Evolutionary conservation across 2,329 filamentous ascomycete genomes (phyloP).

Genomic region (Epichloe festucae): DNA sequence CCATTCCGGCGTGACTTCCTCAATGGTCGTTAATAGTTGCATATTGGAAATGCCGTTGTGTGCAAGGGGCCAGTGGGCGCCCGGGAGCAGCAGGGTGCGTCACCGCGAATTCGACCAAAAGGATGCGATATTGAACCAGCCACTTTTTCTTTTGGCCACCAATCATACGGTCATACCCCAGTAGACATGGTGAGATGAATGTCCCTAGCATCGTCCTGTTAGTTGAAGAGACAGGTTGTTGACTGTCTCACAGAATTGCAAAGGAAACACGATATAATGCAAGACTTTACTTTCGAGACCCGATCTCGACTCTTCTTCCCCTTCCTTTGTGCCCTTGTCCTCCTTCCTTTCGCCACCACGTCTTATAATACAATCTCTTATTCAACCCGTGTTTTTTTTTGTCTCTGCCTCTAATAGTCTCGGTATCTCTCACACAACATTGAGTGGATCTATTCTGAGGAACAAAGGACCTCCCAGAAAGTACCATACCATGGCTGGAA

Average conservation of each 20-base stretch:
- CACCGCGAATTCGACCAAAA: neutral
- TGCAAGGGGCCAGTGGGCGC: neutral
- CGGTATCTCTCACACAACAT: too few relatives aligned
- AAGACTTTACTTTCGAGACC: neutral
- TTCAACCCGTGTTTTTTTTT: too few relatives aligned
- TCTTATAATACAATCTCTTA: neutral
- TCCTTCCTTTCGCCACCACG: neutral
- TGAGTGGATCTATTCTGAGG: too few relatives aligned
- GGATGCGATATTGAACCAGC: neutral
- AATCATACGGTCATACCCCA: neutral
- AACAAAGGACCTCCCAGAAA: neutral
- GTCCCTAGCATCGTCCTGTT: neutral
- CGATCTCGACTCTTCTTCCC: neutral
- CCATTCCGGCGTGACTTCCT: neutral
- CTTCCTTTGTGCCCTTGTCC: neutral
- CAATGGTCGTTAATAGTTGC: neutral
- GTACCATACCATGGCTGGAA: slow-evolving; percentile 2
- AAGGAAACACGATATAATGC: neutral
- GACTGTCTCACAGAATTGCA: neutral
- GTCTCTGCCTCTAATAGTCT: too few relatives aligned
- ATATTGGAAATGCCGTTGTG: neutral
- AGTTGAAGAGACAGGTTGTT: neutral
- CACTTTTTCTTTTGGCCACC: neutral
- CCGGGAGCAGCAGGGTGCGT: neutral
- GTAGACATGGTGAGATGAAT: neutral